A percentile compares a stretch with the other conserved stretches of the same genome.
Conservation (phyloP, 768 basidiomycete species). For the Suillus ampliporus region DNA sequence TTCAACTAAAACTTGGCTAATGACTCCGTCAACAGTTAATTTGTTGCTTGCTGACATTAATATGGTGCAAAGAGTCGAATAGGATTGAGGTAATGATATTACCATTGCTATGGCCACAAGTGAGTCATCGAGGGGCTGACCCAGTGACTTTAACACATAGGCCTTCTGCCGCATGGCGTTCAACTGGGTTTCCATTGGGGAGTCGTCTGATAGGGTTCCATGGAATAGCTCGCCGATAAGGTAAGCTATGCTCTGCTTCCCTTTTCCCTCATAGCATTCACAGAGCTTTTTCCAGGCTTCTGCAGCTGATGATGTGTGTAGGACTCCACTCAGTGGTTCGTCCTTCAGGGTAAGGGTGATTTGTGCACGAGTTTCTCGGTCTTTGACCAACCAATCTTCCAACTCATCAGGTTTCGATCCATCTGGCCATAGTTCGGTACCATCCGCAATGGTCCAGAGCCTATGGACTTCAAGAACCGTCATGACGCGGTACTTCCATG, state of each 20-base stretch:
- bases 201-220: background rate
- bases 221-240: slow-evolving; percentile 2
- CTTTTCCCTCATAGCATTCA: slow-evolving; percentile 27
- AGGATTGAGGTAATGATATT: slow-evolving; percentile 27
- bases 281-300: slow-evolving; percentile 18
- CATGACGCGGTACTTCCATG: slow-evolving; percentile 16
- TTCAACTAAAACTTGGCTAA: background rate
- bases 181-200: background rate
- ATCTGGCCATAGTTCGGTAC: too few species aligned
- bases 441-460: too few species aligned
- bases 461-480: too few species aligned
- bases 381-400: slow-evolving; percentile 3
- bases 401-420: background rate
- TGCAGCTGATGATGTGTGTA: background rate
- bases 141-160: background rate
- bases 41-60: slow-evolving; percentile 19
- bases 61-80: slow-evolving; percentile 26
- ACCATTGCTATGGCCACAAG: slow-evolving; percentile 8
- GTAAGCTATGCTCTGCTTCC: slow-evolving; percentile 10
- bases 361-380: slow-evolving; percentile 23
- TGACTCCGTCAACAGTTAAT: background rate
- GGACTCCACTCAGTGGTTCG: slow-evolving; percentile 23
- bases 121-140: slow-evolving; percentile 1
- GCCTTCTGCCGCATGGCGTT: slow-evolving; percentile 7
- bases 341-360: slow-evolving; percentile 28